These are phyloP conservation scores for Silene uniflora DNA, from an alignment of 148 eudicot species.

Conservation along the genomic window DNA sequence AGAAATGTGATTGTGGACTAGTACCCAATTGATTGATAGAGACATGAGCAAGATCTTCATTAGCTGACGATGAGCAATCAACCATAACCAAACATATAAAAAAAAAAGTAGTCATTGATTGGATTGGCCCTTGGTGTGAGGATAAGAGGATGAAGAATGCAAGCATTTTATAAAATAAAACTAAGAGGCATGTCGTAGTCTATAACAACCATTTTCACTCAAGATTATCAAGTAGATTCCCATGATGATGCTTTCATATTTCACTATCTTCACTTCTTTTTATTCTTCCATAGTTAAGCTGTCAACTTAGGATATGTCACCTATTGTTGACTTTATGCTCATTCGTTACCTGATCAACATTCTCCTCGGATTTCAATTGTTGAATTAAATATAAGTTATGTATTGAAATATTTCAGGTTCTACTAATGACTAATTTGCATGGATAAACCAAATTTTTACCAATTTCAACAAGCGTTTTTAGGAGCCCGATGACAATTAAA, in stretches of 20 bases:
- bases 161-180: not conserved
- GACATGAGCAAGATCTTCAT: not conserved
- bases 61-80: constrained; percentile 3
- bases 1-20: not conserved
- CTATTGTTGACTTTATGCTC: constrained; percentile 1
- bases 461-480: too few relatives aligned
- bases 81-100: not conserved
- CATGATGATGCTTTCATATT: constrained; percentile 4
- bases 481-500: too few relatives aligned
- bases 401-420: not conserved
- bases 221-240: constrained; percentile 14
- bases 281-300: not conserved
- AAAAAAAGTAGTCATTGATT: not conserved
- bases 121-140: not conserved
- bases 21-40: not conserved
- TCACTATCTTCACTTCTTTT: constrained; percentile 10
- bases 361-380: not conserved
- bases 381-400: not conserved
- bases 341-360: not conserved
- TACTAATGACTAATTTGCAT: too few relatives aligned
- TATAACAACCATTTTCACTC: not conserved
- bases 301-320: not conserved
- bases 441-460: too few relatives aligned
- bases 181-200: constrained; percentile 11
- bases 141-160: not conserved